Evolutionary conservation across 225 moss, liverwort and hornwort species (phyloP).

Genomic region (Ulota crispa): DNA sequence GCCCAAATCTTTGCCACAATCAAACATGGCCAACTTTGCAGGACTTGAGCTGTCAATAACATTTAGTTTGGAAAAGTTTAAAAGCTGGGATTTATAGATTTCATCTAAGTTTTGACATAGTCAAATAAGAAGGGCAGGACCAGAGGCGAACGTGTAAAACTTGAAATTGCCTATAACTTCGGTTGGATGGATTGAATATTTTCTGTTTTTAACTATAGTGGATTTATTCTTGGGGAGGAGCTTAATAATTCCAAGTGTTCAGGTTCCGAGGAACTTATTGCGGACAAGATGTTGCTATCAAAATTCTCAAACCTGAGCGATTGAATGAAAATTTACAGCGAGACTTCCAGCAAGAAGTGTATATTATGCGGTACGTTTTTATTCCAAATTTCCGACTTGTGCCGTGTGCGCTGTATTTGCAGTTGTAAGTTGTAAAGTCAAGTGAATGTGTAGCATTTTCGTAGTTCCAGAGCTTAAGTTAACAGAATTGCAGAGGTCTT

Average conservation of each 20-base stretch:
- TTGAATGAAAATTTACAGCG: conserved; percentile 72
- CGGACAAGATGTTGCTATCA: conserved; percentile 94
- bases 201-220: background rate
- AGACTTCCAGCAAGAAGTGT: conserved; percentile 86
- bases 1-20: background rate
- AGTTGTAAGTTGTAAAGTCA: background rate
- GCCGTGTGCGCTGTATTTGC: background rate
- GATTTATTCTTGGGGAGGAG: background rate
- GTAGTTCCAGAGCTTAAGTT: background rate
- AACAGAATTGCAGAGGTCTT: background rate
- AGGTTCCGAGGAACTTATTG: conserved; percentile 87
- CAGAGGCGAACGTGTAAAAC: background rate
- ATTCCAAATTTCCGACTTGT: background rate
- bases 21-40: background rate
- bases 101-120: background rate
- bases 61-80: background rate
- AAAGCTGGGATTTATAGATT: background rate
- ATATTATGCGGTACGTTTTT: conserved; percentile 69
- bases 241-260: conserved; percentile 17
- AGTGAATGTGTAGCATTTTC: background rate
- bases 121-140: background rate
- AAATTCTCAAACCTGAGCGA: conserved; percentile 76
- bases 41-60: background rate
- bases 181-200: background rate
- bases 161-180: background rate